These are phyloP conservation scores for Hypocreales sp. DNA, from an alignment of 2,329 filamentous ascomycete species.

Conservation along the genomic window DNA sequence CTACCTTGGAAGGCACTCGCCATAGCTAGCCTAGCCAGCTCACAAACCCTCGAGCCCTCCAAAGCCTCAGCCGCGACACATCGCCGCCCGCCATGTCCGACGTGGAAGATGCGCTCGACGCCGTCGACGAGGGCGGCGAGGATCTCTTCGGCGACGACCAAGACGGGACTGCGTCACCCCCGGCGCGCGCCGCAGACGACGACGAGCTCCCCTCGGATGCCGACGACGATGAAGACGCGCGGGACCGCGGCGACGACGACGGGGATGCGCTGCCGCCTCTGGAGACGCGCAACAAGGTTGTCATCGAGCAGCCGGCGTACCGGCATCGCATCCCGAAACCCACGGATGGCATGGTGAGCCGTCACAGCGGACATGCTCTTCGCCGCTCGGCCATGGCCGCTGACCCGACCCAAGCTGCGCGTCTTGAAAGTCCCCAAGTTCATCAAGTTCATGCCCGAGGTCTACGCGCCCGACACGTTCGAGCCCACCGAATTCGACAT, in stretches of 20 bases:
- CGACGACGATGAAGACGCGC: conserved; percentile 23
- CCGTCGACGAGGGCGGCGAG: conserved; percentile 39
- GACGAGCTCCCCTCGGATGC: conserved; percentile 39
- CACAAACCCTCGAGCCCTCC: too few species aligned
- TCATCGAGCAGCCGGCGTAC: conserved; percentile 49
- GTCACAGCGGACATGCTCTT: too few species aligned
- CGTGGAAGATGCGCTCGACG: conserved; percentile 36
- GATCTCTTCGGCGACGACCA: conserved; percentile 50
- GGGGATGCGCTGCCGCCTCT: conserved; percentile 26
- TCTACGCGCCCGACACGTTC: conserved; percentile 52
- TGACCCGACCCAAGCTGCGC: conserved; percentile 35
- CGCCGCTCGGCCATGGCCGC: background rate
- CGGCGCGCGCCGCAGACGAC: conserved; percentile 48
- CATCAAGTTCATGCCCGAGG: conserved; percentile 50
- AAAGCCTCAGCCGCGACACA: too few species aligned
- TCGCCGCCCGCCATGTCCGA: conserved; percentile 36
- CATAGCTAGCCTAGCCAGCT: too few species aligned
- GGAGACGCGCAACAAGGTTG: conserved; percentile 35
- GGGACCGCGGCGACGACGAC: conserved; percentile 23
- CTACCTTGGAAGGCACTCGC: too few species aligned
- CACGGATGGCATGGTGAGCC: conserved; percentile 51
- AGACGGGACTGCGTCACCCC: conserved; percentile 40
- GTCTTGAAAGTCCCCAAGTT: conserved; percentile 59
- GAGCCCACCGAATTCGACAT: conserved; percentile 41
- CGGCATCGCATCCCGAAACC: conserved; percentile 57